These are phyloP conservation scores for Xylariaceae sp. DNA, from an alignment of 2,329 filamentous ascomycete species.

Conservation along the genomic window DNA sequence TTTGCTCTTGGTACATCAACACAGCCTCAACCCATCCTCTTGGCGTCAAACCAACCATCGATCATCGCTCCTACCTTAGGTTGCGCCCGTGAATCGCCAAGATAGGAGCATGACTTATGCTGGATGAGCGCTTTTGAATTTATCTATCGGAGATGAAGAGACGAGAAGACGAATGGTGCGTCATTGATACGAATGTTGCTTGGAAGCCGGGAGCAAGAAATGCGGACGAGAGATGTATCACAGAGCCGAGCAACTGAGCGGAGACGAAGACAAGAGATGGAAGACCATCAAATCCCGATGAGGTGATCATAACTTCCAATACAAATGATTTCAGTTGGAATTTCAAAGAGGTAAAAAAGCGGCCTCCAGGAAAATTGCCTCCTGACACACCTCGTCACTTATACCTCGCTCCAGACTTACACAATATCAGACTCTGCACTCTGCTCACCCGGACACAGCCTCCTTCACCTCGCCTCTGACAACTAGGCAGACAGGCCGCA, in stretches of 20 bases:
- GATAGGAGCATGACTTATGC: neutral
- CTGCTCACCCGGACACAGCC: slow-evolving; percentile 9
- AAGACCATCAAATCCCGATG: slow-evolving; percentile 5
- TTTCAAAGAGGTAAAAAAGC: slow-evolving; percentile 3
- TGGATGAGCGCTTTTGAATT: neutral
- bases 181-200: too few species aligned
- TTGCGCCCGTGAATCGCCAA: too few species aligned
- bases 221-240: too few species aligned
- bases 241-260: too few species aligned
- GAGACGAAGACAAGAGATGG: too few species aligned
- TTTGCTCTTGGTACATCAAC: slow-evolving; percentile 20
- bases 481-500: slow-evolving; percentile 1
- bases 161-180: too few species aligned
- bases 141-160: too few species aligned
- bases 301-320: slow-evolving; percentile 2
- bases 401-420: slow-evolving; percentile 2
- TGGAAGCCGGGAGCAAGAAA: too few species aligned
- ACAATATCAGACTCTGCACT: neutral
- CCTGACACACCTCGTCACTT: neutral
- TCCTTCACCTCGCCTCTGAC: slow-evolving; percentile 13
- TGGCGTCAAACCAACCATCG: slow-evolving; percentile 20
- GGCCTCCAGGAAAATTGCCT: slow-evolving; percentile 16
- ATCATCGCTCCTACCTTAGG: slow-evolving; percentile 1
- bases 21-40: slow-evolving; percentile 28
- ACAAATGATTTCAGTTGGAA: slow-evolving; percentile 6